Evolutionary conservation across 2,329 filamentous ascomycete genomes (phyloP).

Genomic region (Penicillium sp.): DNA sequence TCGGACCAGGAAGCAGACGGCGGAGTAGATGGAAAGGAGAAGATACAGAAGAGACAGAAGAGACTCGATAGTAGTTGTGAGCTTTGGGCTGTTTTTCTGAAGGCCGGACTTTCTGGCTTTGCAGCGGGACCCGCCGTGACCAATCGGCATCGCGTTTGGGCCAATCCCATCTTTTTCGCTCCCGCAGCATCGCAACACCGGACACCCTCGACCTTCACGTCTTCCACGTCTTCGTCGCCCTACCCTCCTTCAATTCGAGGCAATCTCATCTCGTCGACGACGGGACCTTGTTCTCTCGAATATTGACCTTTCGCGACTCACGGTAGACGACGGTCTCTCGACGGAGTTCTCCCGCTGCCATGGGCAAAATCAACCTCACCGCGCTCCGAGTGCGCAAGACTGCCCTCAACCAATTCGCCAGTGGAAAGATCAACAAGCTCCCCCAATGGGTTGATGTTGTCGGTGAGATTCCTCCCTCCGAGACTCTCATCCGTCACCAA

Average conservation of each 20-base stretch:
- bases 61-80: background rate
- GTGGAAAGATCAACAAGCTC: conserved; percentile 37
- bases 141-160: conserved; percentile 42
- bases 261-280: background rate
- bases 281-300: background rate
- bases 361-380: conserved; percentile 52
- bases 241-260: background rate
- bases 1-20: conserved; percentile 12
- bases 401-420: conserved; percentile 42
- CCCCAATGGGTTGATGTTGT: conserved; percentile 60
- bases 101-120: conserved; percentile 29
- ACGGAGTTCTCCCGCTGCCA: conserved; percentile 25
- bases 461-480: conserved; percentile 60
- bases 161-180: conserved; percentile 41
- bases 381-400: conserved; percentile 49
- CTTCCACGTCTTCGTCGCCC: background rate
- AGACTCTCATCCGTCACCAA: conserved; percentile 61
- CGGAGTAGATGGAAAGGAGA: conserved; percentile 8
- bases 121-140: conserved; percentile 36
- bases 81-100: conserved; percentile 28
- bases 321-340: background rate
- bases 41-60: conserved; percentile 5
- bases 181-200: conserved; percentile 20
- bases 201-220: background rate
- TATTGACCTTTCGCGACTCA: background rate